Base-by-base conservation (phyloP, 148 eudicot genomes). In the Camellia japonica region DNA sequence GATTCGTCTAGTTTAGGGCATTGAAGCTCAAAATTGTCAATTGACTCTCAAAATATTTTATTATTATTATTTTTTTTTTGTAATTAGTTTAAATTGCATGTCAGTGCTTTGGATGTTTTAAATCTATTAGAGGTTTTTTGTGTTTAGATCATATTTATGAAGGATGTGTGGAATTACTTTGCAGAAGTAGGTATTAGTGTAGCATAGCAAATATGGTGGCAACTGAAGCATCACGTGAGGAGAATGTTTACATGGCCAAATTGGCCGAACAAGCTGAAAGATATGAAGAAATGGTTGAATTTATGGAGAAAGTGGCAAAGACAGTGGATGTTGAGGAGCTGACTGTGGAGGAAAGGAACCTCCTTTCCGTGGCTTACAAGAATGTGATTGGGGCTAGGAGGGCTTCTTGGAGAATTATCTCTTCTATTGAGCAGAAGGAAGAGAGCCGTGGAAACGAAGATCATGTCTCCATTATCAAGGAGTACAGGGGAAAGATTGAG, bases 321-420 rank as follows among this genome's bases (percentile, higher is more conserved):
- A 71, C 86, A 67, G 83, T 85, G 2, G 94, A 91, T 66, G 82
- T 74, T 0, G 97, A 89, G 75, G 94, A 90, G 74, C 83, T 91
- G 30, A 93, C 89, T 5, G 91, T 93, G 76, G 97, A 93, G 90
- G 97, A 93, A 77, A 86, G 97, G 85, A 93, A 93, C 79, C 84
- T 93, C 16, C 83, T 93, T 74, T 93, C 97, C 2, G 94, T 93
- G 58, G 97, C 97, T 54, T 91, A 93, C 83, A 93, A 93, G 87
- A 93, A 93, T 80, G 93, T 93, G 80, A 91, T 93, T 77, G 97
- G 97, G 20, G 94, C 94, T 23, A 87, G 94, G 80, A 90, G 97
- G 88, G 97, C 97, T 64, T 91, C 97, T 0, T 93, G 97, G 97
- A 91, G 97, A 88, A 91, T 93, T 64, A 87, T 93, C 52, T 93